Conservation (phyloP, 805 yeast species). For the Schwanniomyces occidentalis region DNA sequence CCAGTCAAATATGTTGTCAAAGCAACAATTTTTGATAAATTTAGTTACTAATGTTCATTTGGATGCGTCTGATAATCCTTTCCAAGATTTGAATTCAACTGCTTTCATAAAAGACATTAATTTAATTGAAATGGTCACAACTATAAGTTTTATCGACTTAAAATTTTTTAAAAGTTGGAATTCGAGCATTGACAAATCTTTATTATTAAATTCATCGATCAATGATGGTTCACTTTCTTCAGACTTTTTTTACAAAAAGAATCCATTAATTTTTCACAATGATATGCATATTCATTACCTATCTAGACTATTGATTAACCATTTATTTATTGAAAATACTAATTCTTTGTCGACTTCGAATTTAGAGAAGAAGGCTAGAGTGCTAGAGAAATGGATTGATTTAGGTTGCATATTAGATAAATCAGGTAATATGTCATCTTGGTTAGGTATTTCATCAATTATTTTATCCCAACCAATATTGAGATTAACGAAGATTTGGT, state of each 20-base stretch:
- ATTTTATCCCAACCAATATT: conserved; percentile 81
- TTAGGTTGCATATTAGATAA: conserved; percentile 76
- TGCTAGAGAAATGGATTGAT: conserved; percentile 81
- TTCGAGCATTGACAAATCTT: conserved; percentile 74
- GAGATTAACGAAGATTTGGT: conserved; percentile 75
- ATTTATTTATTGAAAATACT: conserved; percentile 57
- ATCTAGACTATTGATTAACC: conserved; percentile 68
- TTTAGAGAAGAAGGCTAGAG: conserved; percentile 54
- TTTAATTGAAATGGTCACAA: conserved; percentile 55
- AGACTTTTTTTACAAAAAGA: conserved; percentile 49
- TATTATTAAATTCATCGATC: conserved; percentile 58
- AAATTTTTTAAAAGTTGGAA: conserved; percentile 72
- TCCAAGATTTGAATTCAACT: conserved; percentile 36
- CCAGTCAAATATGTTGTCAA: conserved; percentile 51
- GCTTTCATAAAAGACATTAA: conserved; percentile 55
- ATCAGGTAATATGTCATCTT: conserved; percentile 88
- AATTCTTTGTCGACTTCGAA: conserved; percentile 13
- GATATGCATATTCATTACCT: conserved; percentile 70
- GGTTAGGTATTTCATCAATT: conserved; percentile 86
- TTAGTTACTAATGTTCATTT: conserved; percentile 21
- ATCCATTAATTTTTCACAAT: conserved; percentile 78
- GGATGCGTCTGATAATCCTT: conserved; percentile 18
- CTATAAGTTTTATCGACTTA: conserved; percentile 67
- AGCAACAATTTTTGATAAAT: conserved; percentile 44
- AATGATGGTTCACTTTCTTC: conserved; percentile 12